Evolutionary conservation across 495 filamentous ascomycete genomes (phyloP).

Genomic region (Neurospora hispaniola): DNA sequence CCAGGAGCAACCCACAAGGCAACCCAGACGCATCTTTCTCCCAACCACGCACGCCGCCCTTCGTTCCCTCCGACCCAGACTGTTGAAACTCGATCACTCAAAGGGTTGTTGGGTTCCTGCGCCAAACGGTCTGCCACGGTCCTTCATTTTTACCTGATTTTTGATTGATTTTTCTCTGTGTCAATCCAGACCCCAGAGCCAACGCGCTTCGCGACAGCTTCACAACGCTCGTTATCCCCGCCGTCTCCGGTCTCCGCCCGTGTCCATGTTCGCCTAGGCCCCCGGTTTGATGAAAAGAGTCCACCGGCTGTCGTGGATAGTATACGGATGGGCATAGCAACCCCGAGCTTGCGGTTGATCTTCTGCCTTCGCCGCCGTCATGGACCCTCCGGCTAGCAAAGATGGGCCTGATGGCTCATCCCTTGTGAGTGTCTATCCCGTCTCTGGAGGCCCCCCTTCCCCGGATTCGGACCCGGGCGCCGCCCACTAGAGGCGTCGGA

Average conservation of each 20-base stretch:
- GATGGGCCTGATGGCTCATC: constrained; percentile 49
- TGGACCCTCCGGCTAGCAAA: constrained; percentile 27
- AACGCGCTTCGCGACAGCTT: not conserved
- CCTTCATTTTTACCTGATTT: not conserved
- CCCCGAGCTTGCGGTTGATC: constrained; percentile 11
- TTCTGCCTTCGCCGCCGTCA: constrained; percentile 21
- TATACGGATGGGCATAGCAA: constrained; percentile 18
- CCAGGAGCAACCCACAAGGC: not conserved
- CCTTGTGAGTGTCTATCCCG: constrained; percentile 34
- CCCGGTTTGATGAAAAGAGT: constrained; percentile 11
- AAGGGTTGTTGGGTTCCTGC: not conserved
- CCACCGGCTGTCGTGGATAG: constrained; percentile 13
- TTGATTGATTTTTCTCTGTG: not conserved
- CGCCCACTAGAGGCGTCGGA: not conserved
- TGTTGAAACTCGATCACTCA: not conserved
- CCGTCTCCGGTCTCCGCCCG: not conserved
- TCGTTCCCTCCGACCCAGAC: not conserved
- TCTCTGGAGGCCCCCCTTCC: not conserved
- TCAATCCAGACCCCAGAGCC: not conserved
- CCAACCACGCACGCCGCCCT: not conserved
- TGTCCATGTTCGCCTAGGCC: not conserved
- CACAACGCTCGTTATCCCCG: not conserved
- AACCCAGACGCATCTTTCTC: not conserved
- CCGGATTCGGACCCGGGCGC: not conserved
- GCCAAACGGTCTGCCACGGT: not conserved